Conservation (phyloP, 2,329 filamentous ascomycete species). For the Cryphonectria japonica region DNA sequence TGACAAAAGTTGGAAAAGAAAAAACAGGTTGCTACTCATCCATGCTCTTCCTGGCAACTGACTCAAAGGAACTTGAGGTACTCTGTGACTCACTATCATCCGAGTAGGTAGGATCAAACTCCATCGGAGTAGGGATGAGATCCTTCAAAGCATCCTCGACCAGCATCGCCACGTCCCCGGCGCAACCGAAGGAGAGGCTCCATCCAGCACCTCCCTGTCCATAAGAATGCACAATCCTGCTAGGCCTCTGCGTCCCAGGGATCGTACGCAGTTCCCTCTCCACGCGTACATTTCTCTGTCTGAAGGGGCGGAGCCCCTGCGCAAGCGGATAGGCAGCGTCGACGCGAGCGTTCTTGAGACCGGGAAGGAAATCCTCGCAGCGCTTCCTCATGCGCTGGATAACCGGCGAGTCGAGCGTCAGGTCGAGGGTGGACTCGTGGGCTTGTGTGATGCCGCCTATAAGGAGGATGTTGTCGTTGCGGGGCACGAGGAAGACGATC, state of each 20-base stretch:
- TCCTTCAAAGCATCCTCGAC: slow-evolving; percentile 40
- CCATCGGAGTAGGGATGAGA: slow-evolving; percentile 30
- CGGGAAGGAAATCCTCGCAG: slow-evolving; percentile 47
- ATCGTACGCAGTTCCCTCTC: slow-evolving; percentile 44
- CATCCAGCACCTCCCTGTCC: slow-evolving; percentile 51
- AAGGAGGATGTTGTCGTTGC: slow-evolving; percentile 49
- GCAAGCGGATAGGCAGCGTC: slow-evolving; percentile 47
- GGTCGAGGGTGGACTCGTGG: slow-evolving; percentile 42
- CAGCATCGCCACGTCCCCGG: slow-evolving; percentile 40
- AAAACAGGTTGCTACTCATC: slow-evolving; percentile 1
- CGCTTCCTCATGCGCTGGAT: slow-evolving; percentile 47
- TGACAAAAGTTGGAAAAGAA: neutral
- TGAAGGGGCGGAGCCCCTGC: slow-evolving; percentile 48
- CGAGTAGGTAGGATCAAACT: slow-evolving; percentile 28
- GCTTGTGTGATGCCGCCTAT: slow-evolving; percentile 46
- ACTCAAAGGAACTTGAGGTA: slow-evolving; percentile 21
- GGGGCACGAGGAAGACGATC: slow-evolving; percentile 49
- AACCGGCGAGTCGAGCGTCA: slow-evolving; percentile 44
- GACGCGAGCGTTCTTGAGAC: slow-evolving; percentile 44
- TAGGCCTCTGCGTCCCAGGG: slow-evolving; percentile 31
- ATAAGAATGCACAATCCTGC: slow-evolving; percentile 48
- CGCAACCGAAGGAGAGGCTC: slow-evolving; percentile 46
- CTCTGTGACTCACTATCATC: slow-evolving; percentile 19
- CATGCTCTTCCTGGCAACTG: slow-evolving; percentile 12
- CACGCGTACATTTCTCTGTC: slow-evolving; percentile 45